Conservation (phyloP, 2,329 filamentous ascomycete species). For the Diaporthe humulicola region DNA sequence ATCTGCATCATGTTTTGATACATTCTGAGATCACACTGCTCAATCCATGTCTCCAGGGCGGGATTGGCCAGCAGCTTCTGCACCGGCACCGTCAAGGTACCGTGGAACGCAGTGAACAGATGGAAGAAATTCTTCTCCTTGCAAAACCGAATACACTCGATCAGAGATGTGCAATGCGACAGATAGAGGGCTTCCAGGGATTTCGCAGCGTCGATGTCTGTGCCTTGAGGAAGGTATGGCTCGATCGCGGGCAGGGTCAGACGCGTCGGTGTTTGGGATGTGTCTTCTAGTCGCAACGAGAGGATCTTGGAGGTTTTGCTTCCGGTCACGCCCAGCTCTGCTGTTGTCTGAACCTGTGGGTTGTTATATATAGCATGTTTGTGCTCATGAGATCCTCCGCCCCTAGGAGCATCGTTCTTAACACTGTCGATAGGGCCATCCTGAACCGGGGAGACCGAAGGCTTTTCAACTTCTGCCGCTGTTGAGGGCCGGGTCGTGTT, state of each 20-base stretch:
- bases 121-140: slow-evolving; percentile 98
- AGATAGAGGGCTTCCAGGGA: slow-evolving; percentile 90
- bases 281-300: slow-evolving; percentile 71
- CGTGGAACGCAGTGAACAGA: slow-evolving; percentile 94
- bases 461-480: slow-evolving; percentile 31
- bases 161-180: slow-evolving; percentile 93
- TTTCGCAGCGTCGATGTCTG: slow-evolving; percentile 88
- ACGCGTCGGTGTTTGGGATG: slow-evolving; percentile 74
- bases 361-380: slow-evolving; percentile 71
- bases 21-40: slow-evolving; percentile 93
- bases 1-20: slow-evolving; percentile 98
- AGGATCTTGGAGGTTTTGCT: slow-evolving; percentile 72
- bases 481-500: slow-evolving; percentile 41
- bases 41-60: slow-evolving; percentile 90
- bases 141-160: slow-evolving; percentile 96
- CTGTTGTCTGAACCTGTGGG: slow-evolving; percentile 66
- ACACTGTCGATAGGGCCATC: not conserved
- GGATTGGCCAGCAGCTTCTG: slow-evolving; percentile 90
- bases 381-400: slow-evolving; percentile 49
- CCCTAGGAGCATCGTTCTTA: not conserved
- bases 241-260: slow-evolving; percentile 89
- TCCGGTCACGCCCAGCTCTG: slow-evolving; percentile 70
- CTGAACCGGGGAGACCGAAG: slow-evolving; percentile 23
- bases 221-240: slow-evolving; percentile 82
- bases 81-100: slow-evolving; percentile 95